Evolutionary conservation across 306 rosid genomes (phyloP).

Genomic region (Gynostemma pentaphyllum): DNA sequence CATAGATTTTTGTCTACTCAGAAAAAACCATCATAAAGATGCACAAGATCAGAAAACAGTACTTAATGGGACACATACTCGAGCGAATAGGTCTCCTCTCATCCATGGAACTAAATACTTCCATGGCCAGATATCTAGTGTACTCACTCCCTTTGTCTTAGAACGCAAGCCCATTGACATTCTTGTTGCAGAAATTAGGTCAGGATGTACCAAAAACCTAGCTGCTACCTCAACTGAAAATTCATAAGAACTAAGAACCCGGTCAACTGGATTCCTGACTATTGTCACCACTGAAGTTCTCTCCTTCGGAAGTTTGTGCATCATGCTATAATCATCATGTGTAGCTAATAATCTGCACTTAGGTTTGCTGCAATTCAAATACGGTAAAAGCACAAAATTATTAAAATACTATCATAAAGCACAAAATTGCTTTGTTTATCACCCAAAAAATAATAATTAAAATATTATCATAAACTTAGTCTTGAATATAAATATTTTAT

Average conservation of each 20-base stretch:
- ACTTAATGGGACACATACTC: slow-evolving; percentile 32
- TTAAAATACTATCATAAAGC: not conserved
- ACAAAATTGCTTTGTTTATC: too few relatives aligned
- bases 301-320: slow-evolving; percentile 75
- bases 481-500: not conserved
- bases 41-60: not conserved
- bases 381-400: slow-evolving; percentile 13
- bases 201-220: slow-evolving; percentile 93
- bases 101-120: slow-evolving; percentile 97
- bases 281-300: slow-evolving; percentile 88
- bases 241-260: slow-evolving; percentile 85
- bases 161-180: slow-evolving; percentile 54
- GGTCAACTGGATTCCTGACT: slow-evolving; percentile 87
- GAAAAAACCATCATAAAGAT: slow-evolving; percentile 14
- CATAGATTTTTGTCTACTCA: not conserved
- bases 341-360: slow-evolving; percentile 80
- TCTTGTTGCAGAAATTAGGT: slow-evolving; percentile 71
- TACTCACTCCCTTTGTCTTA: slow-evolving; percentile 64
- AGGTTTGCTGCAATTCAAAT: slow-evolving; percentile 34
- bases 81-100: slow-evolving; percentile 77
- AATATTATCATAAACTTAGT: not conserved
- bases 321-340: slow-evolving; percentile 91
- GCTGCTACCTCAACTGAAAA: slow-evolving; percentile 96
- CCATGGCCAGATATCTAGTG: slow-evolving; percentile 99
- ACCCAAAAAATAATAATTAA: too few relatives aligned